phyloP scores from a whole-genome alignment of 371 early-diverging fungal species.

The Gilbertella persicaria region DNA sequence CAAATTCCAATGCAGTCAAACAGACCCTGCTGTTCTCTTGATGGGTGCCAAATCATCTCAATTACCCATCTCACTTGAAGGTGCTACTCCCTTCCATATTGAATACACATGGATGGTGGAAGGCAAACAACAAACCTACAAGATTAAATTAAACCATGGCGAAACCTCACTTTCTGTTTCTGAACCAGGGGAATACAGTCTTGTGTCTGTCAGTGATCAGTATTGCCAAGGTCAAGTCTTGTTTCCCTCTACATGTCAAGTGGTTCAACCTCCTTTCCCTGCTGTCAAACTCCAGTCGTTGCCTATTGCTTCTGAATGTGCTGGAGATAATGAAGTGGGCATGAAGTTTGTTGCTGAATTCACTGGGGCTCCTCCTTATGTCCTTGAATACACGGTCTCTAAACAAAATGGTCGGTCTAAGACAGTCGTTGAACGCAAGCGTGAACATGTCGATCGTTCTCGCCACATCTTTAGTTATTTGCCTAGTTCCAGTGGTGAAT shows the following conservation, averaged over 20 bases:
- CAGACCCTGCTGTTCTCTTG: constrained; percentile 37
- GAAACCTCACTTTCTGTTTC: constrained; percentile 17
- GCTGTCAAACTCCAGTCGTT: constrained; percentile 30
- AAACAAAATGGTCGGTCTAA: constrained; percentile 31
- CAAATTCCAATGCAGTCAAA: constrained; percentile 38
- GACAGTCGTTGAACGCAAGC: constrained; percentile 27
- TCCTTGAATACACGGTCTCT: constrained; percentile 37
- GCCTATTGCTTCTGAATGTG: constrained; percentile 52
- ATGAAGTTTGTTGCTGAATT: constrained; percentile 50
- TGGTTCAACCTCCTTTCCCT: constrained; percentile 46
- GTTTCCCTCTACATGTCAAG: constrained; percentile 45
- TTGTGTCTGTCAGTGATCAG: constrained; percentile 33
- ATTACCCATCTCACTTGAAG: constrained; percentile 36
- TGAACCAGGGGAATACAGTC: constrained; percentile 43
- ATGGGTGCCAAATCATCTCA: constrained; percentile 30
- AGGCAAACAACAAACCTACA: neutral
- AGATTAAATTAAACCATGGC: neutral
- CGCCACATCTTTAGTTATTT: constrained; percentile 45
- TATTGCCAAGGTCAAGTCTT: constrained; percentile 44
- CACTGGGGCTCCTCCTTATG: constrained; percentile 43
- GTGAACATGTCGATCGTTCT: constrained; percentile 37
- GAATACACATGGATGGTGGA: constrained; percentile 26
- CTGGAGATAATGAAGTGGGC: constrained; percentile 45
- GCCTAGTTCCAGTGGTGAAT: constrained; percentile 46
- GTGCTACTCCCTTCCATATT: constrained; percentile 36